Conservation (phyloP, 78 protist species). For the Monocercomonoides exilis region DNA sequence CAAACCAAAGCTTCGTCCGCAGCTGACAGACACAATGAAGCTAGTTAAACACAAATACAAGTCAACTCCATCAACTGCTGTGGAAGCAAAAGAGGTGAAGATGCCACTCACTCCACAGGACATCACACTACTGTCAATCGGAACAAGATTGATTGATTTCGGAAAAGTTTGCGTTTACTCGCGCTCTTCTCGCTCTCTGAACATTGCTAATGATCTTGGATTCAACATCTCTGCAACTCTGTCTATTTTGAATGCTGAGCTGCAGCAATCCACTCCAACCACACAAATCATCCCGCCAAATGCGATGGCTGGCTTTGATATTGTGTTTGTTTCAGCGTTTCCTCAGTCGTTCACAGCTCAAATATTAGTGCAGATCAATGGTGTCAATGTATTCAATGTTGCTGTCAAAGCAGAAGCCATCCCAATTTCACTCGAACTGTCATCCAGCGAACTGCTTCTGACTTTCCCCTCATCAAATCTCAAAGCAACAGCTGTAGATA, state of each 20-base stretch:
- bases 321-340: neutral
- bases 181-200: constrained; percentile 1
- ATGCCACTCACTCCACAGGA: neutral
- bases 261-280: neutral
- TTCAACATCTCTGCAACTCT: neutral
- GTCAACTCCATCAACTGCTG: neutral
- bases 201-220: neutral
- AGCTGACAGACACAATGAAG: neutral
- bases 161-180: neutral
- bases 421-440: neutral
- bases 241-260: neutral
- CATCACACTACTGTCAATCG: neutral
- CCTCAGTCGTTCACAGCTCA: neutral
- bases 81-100: neutral
- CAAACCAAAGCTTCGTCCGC: neutral
- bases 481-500: neutral
- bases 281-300: constrained; percentile 11
- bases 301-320: constrained; percentile 18
- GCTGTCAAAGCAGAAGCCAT: neutral
- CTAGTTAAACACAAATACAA: constrained; percentile 3
- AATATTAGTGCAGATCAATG: neutral
- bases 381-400: neutral
- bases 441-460: neutral
- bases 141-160: neutral
- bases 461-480: neutral